Conservation (phyloP, 768 basidiomycete genomes). For the Porpolomopsis calyptriformis region DNA sequence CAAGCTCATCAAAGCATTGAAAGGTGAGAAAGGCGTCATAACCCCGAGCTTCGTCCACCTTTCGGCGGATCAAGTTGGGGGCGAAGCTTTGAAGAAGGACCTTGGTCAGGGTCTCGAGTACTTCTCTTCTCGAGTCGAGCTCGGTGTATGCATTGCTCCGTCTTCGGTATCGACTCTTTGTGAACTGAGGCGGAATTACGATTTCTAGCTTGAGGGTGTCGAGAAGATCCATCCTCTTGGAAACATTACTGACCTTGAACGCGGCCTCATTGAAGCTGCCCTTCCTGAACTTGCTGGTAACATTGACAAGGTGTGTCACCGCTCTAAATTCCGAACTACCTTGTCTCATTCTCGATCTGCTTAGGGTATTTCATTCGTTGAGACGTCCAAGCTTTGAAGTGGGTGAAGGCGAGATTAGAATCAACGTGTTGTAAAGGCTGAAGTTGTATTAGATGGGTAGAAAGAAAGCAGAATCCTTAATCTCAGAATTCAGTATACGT, state of each 20-base stretch:
- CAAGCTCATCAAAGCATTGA: constrained; percentile 74
- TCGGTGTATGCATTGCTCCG: constrained; percentile 61
- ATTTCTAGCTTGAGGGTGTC: constrained; percentile 60
- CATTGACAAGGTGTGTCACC: constrained; percentile 48
- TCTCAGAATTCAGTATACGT: no score
- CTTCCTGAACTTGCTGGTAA: constrained; percentile 67
- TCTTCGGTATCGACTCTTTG: constrained; percentile 2
- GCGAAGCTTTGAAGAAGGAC: constrained; percentile 65
- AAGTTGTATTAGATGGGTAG: no score
- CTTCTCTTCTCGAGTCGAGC: constrained; percentile 83
- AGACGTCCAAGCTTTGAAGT: constrained; percentile 9
- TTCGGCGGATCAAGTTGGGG: constrained; percentile 58
- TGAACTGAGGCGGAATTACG: constrained; percentile 5
- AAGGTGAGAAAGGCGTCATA: constrained; percentile 81
- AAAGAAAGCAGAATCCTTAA: no score
- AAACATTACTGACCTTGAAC: constrained; percentile 58
- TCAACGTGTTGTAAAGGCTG: no score
- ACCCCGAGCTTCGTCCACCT: constrained; percentile 80
- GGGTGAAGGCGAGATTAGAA: not conserved
- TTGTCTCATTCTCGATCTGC: not conserved
- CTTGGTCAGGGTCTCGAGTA: constrained; percentile 68
- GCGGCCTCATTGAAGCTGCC: constrained; percentile 66
- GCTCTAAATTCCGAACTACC: not conserved
- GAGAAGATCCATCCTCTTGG: constrained; percentile 78
- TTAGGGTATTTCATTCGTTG: constrained; percentile 10